Evolutionary conservation across 1,284 basidiomycete genomes (phyloP).

Genomic region (Microbotryum silenes-acaulis): DNA sequence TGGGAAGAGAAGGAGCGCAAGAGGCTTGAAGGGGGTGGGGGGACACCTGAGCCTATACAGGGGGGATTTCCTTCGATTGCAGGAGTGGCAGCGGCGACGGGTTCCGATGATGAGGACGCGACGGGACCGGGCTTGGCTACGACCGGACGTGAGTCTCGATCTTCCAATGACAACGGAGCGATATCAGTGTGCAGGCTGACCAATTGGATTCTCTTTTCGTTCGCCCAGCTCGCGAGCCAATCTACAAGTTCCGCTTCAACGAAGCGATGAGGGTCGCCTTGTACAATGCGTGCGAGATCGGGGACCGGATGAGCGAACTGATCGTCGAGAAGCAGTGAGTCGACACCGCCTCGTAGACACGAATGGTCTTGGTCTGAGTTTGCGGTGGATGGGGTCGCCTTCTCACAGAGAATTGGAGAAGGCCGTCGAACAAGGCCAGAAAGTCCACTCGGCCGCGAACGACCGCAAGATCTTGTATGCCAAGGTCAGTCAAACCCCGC

Average conservation of each 20-base stretch:
- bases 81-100: background rate
- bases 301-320: constrained; percentile 26
- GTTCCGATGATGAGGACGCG: too few species aligned
- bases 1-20: constrained; percentile 5
- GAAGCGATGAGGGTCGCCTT: constrained; percentile 28
- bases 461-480: constrained; percentile 28
- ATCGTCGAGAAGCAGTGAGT: constrained; percentile 34
- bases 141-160: too few species aligned
- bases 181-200: too few species aligned
- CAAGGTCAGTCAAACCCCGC: constrained; percentile 11
- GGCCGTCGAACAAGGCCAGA: constrained; percentile 19
- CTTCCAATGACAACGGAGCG: too few species aligned
- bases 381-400: background rate
- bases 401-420: constrained; percentile 27
- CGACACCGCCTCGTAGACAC: background rate
- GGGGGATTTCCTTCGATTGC: background rate
- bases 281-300: constrained; percentile 20
- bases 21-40: background rate
- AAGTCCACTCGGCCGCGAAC: constrained; percentile 21
- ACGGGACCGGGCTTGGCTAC: too few species aligned
- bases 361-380: background rate
- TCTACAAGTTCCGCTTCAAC: constrained; percentile 32
- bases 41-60: constrained; percentile 7
- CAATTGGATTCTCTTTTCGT: too few species aligned
- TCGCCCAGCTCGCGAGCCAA: constrained; percentile 20